Evolutionary conservation across 129 eudicot species (phyloP).

Genomic region (Artemisia annua): DNA sequence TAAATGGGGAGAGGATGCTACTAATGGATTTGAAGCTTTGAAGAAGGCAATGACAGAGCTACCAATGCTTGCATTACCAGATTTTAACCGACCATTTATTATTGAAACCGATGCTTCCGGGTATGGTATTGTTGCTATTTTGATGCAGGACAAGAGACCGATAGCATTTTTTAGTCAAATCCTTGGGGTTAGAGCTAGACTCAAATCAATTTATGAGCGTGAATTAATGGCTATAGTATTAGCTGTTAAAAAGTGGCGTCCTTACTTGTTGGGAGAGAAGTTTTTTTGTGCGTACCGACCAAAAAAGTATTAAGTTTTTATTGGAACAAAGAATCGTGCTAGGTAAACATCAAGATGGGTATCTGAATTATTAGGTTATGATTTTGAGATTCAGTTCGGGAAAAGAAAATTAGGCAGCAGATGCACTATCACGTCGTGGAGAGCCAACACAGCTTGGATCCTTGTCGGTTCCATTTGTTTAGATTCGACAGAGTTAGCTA

Average conservation of each 20-base stretch:
- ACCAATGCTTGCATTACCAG: background rate
- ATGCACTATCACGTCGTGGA: background rate
- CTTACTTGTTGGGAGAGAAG: background rate
- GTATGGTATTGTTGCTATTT: background rate
- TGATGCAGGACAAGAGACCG: background rate
- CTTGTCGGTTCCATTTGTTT: background rate
- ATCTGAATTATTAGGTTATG: background rate
- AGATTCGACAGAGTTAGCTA: too few species aligned
- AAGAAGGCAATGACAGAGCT: background rate
- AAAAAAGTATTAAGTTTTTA: background rate
- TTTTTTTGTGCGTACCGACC: background rate
- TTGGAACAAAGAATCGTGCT: background rate
- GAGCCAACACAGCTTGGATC: background rate
- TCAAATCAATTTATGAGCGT: background rate
- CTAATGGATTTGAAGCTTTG: background rate
- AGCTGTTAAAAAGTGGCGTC: background rate
- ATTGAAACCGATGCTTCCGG: background rate
- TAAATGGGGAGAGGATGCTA: background rate
- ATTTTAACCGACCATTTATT: background rate
- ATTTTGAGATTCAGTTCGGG: background rate
- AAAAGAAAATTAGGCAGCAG: background rate
- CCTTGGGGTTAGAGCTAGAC: background rate
- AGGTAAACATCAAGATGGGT: background rate
- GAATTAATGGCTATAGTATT: background rate
- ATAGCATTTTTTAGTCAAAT: background rate